A percentile compares a stretch with the other conserved stretches of the same genome.
phyloP scores from a whole-genome alignment of 2,329 filamentous ascomycete genomes.

The Aspergillus tubingensis region DNA sequence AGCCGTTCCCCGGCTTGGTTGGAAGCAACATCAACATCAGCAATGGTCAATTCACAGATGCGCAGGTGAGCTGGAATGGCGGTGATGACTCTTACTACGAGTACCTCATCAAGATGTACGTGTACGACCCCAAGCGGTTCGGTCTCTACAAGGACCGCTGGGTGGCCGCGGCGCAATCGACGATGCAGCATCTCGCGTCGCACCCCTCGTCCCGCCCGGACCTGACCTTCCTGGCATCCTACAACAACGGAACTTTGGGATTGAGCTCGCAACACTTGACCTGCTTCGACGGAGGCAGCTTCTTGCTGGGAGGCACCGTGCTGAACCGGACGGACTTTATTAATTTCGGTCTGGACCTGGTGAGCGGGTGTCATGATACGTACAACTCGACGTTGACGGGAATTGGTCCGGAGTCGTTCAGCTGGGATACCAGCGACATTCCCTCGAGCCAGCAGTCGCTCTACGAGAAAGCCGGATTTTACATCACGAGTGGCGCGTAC shows the following conservation, averaged over 20 bases:
- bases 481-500: conserved; percentile 63
- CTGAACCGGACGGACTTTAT: conserved; percentile 67
- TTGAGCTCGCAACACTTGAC: conserved; percentile 58
- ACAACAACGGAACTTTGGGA: conserved; percentile 37
- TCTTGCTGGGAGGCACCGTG: conserved; percentile 76
- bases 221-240: conserved; percentile 63
- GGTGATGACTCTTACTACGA: conserved; percentile 83
- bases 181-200: conserved; percentile 69
- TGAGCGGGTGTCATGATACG: conserved; percentile 71
- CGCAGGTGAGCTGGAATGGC: conserved; percentile 72
- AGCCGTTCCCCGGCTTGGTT: conserved; percentile 76
- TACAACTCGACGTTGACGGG: conserved; percentile 68
- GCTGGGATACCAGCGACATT: conserved; percentile 58
- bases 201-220: conserved; percentile 68
- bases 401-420: conserved; percentile 75
- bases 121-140: conserved; percentile 71
- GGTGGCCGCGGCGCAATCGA: conserved; percentile 73
- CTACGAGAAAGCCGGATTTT: conserved; percentile 71
- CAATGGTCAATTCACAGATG: conserved; percentile 68
- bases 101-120: conserved; percentile 87
- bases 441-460: conserved; percentile 58
- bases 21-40: conserved; percentile 67
- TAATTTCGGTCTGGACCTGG: conserved; percentile 71
- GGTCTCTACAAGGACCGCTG: conserved; percentile 69
- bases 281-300: conserved; percentile 83